A percentile compares a stretch with the other conserved stretches of the same genome.
Conservation (phyloP, 495 filamentous ascomycete genomes). For the Penicillium pancosmium region DNA sequence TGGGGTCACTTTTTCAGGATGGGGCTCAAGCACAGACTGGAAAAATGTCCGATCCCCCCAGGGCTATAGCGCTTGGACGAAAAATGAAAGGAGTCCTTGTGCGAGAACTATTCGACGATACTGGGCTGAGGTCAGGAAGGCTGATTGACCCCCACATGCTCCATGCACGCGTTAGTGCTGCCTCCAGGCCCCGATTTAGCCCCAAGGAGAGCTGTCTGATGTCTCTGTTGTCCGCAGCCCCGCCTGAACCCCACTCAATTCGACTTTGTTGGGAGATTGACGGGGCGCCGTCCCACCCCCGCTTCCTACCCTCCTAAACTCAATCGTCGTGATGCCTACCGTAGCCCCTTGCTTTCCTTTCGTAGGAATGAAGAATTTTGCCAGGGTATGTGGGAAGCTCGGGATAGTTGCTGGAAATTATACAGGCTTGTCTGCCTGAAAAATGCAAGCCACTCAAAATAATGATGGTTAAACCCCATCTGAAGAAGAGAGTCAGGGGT, state of each 20-base stretch:
- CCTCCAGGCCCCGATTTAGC: neutral
- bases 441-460: too few species aligned
- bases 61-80: slow-evolving; percentile 4
- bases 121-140: neutral
- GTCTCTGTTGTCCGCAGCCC: neutral
- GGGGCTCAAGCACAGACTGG: neutral
- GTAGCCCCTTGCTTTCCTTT: neutral
- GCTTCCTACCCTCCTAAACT: neutral
- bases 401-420: too few species aligned
- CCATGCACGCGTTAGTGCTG: neutral
- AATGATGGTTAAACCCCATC: too few species aligned
- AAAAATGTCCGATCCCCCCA: neutral
- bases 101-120: neutral
- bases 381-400: too few species aligned
- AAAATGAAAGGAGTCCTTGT: neutral
- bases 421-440: too few species aligned
- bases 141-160: neutral
- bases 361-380: too few species aligned
- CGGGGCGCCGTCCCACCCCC: slow-evolving; percentile 4
- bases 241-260: neutral
- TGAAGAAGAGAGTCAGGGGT: too few species aligned
- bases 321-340: neutral
- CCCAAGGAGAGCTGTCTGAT: neutral
- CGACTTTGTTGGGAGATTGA: slow-evolving; percentile 4
- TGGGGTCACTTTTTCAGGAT: neutral